phyloP scores from a whole-genome alignment of 2,329 filamentous ascomycete genomes.

The Apiospora arundinis region DNA sequence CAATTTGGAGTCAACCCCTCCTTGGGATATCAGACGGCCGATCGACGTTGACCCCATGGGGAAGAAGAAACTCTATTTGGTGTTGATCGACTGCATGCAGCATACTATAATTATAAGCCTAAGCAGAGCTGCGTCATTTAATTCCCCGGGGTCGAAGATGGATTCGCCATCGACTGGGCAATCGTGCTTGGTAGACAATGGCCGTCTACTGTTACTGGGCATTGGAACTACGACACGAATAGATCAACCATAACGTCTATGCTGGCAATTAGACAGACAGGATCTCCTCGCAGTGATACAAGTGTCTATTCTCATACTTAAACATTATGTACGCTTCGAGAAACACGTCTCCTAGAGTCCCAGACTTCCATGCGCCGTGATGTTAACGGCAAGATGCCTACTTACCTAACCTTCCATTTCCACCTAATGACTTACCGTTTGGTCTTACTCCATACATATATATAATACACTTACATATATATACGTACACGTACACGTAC shows the following conservation, averaged over 20 bases:
- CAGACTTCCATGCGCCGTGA: background rate
- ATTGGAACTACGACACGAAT: background rate
- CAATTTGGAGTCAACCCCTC: conserved; percentile 1
- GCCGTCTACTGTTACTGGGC: background rate
- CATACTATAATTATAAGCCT: too few species aligned
- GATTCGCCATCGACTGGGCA: background rate
- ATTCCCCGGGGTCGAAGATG: background rate
- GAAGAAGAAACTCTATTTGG: conserved; percentile 10
- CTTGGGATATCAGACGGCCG: conserved; percentile 12
- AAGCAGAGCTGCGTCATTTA: conserved; percentile 7
- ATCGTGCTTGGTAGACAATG: background rate
- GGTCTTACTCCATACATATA: background rate
- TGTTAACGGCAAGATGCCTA: background rate
- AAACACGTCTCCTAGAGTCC: background rate
- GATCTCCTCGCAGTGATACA: background rate
- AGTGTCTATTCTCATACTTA: background rate
- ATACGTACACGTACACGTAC: too few species aligned
- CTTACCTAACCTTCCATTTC: background rate
- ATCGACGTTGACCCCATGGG: conserved; percentile 10
- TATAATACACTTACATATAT: too few species aligned
- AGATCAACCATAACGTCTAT: background rate
- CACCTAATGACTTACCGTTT: background rate
- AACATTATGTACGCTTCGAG: background rate
- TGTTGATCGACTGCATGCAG: conserved; percentile 1
- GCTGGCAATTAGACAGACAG: background rate